Evolutionary conservation across 2,329 filamentous ascomycete genomes (phyloP), one percentile per base, ranked within the genome.

Genomic region (Domatiomyces catenatus): DNA sequence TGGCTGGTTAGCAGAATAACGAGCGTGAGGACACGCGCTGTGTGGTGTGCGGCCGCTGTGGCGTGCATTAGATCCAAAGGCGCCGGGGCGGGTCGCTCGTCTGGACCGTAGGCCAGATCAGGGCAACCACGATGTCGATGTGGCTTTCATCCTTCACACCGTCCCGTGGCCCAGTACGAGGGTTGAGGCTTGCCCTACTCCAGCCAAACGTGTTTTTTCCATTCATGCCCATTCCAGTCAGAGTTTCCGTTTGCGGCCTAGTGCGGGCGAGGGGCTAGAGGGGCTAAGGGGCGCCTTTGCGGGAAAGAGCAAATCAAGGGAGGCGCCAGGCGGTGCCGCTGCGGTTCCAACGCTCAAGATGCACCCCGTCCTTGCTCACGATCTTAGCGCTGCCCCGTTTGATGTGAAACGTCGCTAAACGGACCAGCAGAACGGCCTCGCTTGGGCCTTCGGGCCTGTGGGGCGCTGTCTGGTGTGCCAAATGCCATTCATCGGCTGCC

Each of bases 231-330:
- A 15, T 39, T 39, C 32, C 32, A 39, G 32, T 39, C 32, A 39
- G 8, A 15, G 32, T 39, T 15, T 39, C 15, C 10, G 8, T 32
- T 15, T 39, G 8, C 5, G 32, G 32, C 10, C 4, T 39, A 39
- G 15, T 39, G 10, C 15, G 15, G 10, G 10, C 10, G 32, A 39
- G 32, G 12, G 10, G 32, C 32, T 12, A 4, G 10, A 15, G 32
- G 32, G 32, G 22, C 22, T 24, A 24, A 24, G 22, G 28, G 12
- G 32, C n/a, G n/a, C 15, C 32, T 10, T 39, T 39, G 32, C 32
- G 12, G 32, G 32, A 15, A 65, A 46, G 64, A 60, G 36, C 61
- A 51, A 20, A 62, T 61, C 63, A 73, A 69, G 69, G 48, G 6
- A 39, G 7, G 32, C 8, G 15, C 32, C 32, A 39, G 32, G 15